Conservation (phyloP, 345 rosid genomes). For the Lepidium sativum region DNA sequence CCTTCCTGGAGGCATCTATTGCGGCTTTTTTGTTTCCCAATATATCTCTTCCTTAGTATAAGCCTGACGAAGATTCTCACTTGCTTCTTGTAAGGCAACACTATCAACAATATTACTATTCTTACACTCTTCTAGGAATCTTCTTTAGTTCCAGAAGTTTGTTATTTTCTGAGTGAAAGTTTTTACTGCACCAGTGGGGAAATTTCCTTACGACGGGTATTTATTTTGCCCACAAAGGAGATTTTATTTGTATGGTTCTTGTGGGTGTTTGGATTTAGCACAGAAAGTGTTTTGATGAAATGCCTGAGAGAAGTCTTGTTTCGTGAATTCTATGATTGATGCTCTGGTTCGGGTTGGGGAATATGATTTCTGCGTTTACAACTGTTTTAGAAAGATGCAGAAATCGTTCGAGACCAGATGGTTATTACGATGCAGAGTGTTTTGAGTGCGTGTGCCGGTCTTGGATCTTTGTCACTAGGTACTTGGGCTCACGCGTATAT, state of each 20-base stretch:
- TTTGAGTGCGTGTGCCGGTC: conserved; percentile 57
- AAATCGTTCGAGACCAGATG: conserved; percentile 49
- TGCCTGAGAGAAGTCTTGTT: conserved; percentile 60
- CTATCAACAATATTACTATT: too few relatives aligned
- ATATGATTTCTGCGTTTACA: conserved; percentile 42
- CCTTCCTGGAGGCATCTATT: too few relatives aligned
- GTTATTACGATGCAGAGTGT: conserved; percentile 65
- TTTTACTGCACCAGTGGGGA: too few relatives aligned
- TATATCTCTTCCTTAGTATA: too few relatives aligned
- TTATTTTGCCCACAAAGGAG: too few relatives aligned
- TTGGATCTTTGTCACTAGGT: conserved; percentile 59
- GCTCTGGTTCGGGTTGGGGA: conserved; percentile 57
- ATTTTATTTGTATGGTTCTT: conserved; percentile 65
- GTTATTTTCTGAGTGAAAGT: too few relatives aligned
- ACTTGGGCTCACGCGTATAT: conserved; percentile 65
- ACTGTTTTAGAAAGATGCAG: conserved; percentile 46
- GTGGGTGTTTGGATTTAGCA: conserved; percentile 49
- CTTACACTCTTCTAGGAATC: too few relatives aligned
- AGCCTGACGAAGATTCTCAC: too few relatives aligned
- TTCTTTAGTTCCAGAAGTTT: too few relatives aligned
- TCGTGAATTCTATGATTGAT: conserved; percentile 68
- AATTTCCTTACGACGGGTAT: too few relatives aligned
- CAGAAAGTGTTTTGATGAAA: conserved; percentile 52
- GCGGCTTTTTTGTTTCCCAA: too few relatives aligned
- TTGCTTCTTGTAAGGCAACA: too few relatives aligned